Evolutionary conservation across 2,329 filamentous ascomycete species (phyloP), one percentile per base, ranked within the genome.

Genomic region (Talaromyces sp.): DNA sequence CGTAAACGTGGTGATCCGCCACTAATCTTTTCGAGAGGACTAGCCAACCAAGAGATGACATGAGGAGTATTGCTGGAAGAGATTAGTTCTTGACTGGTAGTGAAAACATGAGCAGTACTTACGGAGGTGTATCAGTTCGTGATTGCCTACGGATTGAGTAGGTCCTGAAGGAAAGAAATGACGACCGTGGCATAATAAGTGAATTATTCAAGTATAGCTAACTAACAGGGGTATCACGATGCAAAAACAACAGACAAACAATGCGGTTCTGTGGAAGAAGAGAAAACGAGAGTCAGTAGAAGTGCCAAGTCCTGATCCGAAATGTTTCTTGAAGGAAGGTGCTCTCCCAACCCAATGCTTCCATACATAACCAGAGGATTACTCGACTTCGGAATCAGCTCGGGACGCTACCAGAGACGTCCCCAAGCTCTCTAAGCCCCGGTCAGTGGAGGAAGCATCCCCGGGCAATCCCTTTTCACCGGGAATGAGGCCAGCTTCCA

Each of bases 361-460:
- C 45, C 53, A 31, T 7, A 25, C 19, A 5, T 3, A 13, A 11
- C 7, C 1, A 28, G 8, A 37, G 7, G 19, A 56, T 67, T 57
- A 70, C 53, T 62, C 58, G 51, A 68, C 68, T 39, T 60, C 69
- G 19, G 65, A 67, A 52, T 64, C 66, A 15, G 61, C 64, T 50
- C 64, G 61, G 5, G 67, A 69, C 51, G 62, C 59, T 40, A 62
- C 63, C 56, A 69, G 59, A 28, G 71, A 65, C n/a, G 66, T 64
- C 21, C 71, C 73, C 21, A 76, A 61, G 31, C 65, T 75, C 59
- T 76, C 74, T 52, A 76, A 59, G 2, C 74, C 74, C 53, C 71
- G 68, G 7, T 69, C 63, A 43, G 65, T 66, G 51, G 67, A 65
- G n/a, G 71, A 53, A 28, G 68, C 67, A 25, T 65, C 62, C 15